These are phyloP conservation scores for Neonectria coccinea DNA, from an alignment of 2,329 filamentous ascomycete genomes.

Conservation along the genomic window DNA sequence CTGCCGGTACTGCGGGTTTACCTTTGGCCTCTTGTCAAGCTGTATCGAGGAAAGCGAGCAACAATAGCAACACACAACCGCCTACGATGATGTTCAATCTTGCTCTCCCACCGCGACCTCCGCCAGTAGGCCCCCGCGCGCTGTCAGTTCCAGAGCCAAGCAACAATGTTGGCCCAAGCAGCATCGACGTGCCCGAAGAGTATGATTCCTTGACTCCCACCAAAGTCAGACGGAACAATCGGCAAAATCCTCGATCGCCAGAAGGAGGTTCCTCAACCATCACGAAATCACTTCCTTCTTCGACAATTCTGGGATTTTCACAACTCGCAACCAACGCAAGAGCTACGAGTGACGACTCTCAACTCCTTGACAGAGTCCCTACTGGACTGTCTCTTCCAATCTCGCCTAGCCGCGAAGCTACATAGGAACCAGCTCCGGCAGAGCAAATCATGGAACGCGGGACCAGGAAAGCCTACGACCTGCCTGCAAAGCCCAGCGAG, in stretches of 20 bases:
- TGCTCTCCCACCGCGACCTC: slow-evolving; percentile 3
- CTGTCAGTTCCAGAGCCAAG: background rate
- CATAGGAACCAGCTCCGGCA: slow-evolving; percentile 39
- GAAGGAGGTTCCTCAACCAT: slow-evolving; percentile 19
- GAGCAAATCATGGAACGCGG: background rate
- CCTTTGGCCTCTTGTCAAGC: background rate
- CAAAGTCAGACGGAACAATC: slow-evolving; percentile 27
- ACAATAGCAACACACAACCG: slow-evolving; percentile 21
- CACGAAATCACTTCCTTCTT: slow-evolving; percentile 41
- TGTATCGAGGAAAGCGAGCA: background rate
- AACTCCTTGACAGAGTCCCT: slow-evolving; percentile 1
- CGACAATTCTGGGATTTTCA: slow-evolving; percentile 35
- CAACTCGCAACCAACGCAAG: slow-evolving; percentile 26
- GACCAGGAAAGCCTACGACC: background rate
- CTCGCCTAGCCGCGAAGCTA: slow-evolving; percentile 33
- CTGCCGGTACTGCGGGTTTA: too few species aligned
- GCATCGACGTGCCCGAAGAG: slow-evolving; percentile 20
- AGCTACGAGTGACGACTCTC: slow-evolving; percentile 6
- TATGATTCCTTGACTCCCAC: slow-evolving; percentile 37
- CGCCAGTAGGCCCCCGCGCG: background rate
- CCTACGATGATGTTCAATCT: slow-evolving; percentile 16
- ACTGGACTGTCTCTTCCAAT: slow-evolving; percentile 13
- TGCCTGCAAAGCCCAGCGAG: background rate
- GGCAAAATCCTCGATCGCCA: slow-evolving; percentile 30
- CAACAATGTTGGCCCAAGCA: slow-evolving; percentile 10